Base-by-base conservation (phyloP, 208 protist genomes). In the Borovskyia barvae region DNA sequence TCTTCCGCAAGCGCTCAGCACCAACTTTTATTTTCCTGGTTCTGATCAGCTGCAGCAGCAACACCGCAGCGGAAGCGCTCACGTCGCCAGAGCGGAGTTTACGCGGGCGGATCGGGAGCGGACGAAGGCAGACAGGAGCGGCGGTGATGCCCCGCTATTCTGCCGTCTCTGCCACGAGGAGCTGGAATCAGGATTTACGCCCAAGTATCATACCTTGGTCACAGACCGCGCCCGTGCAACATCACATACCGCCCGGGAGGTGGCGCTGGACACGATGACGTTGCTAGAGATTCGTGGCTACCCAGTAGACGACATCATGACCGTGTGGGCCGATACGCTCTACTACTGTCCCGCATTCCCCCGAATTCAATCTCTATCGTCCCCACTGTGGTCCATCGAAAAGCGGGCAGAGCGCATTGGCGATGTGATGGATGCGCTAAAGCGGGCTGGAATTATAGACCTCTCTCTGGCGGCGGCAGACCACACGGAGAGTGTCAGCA, bases 81-180 rank as follows among this genome's bases (percentile, higher is more conserved):
- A n/a, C n/a, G n/a, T n/a, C n/a, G n/a, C n/a, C n/a, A n/a, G n/a
- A n/a, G n/a, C n/a, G n/a, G n/a, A n/a, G n/a, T n/a, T n/a, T n/a
- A n/a, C n/a, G n/a, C n/a, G n/a, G n/a, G n/a, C n/a, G n/a, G n/a
- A n/a, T n/a, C n/a, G n/a, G n/a, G n/a, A n/a, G n/a, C n/a, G n/a
- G n/a, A n/a, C n/a, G n/a, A n/a, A n/a, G n/a, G n/a, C n/a, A n/a
- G n/a, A n/a, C n/a, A n/a, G 14, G 6, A 24, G 37, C 43, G 40
- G 40, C 40, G 36, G 42, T 26, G 32, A 8, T 14, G n/a, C 29
- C 26, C 3, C 19, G 5, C 24, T 36, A 5, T 81, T 67, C 59
- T 94, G 87, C 43, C 63, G 66, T 5, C 67, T 94, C 24, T 94
- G 87, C 39, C 71, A 72, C 48, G 75, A 87, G 45, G 78, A 80